These are phyloP conservation scores for Ustilago hordei DNA, from an alignment of 1,284 basidiomycete genomes.

Conservation along the genomic window DNA sequence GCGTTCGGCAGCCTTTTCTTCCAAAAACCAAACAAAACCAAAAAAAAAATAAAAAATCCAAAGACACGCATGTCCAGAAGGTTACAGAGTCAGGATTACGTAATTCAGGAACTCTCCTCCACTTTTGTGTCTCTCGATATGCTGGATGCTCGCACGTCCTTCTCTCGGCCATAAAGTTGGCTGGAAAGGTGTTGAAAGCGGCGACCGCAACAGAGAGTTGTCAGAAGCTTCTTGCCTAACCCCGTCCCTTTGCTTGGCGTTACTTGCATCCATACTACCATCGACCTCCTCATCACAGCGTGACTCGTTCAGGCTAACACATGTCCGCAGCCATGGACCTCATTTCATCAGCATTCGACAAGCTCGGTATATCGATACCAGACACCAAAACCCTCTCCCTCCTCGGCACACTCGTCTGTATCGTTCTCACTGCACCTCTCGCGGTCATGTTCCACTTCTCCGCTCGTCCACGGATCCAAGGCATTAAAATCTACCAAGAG, in stretches of 20 bases:
- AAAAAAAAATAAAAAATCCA: slow-evolving; percentile 37
- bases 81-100: slow-evolving; percentile 24
- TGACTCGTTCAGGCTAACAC: neutral
- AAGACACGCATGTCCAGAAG: neutral
- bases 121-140: slow-evolving; percentile 2
- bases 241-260: neutral
- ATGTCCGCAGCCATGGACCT: slow-evolving; percentile 35
- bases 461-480: slow-evolving; percentile 29
- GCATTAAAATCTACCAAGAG: slow-evolving; percentile 72
- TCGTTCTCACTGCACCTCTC: slow-evolving; percentile 26
- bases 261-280: neutral
- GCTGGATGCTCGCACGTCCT: slow-evolving; percentile 3
- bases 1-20: slow-evolving; percentile 6
- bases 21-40: no score
- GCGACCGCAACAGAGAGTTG: neutral
- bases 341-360: slow-evolving; percentile 16
- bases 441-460: slow-evolving; percentile 38
- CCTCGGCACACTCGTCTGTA: slow-evolving; percentile 32
- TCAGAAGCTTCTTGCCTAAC: slow-evolving; percentile 19
- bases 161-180: neutral
- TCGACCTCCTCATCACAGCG: no score
- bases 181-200: slow-evolving; percentile 7
- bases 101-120: slow-evolving; percentile 19
- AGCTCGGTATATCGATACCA: slow-evolving; percentile 28
- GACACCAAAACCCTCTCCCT: slow-evolving; percentile 41